Evolutionary conservation across 257 asterid species (phyloP).

Genomic region (Solanum pennellii): DNA sequence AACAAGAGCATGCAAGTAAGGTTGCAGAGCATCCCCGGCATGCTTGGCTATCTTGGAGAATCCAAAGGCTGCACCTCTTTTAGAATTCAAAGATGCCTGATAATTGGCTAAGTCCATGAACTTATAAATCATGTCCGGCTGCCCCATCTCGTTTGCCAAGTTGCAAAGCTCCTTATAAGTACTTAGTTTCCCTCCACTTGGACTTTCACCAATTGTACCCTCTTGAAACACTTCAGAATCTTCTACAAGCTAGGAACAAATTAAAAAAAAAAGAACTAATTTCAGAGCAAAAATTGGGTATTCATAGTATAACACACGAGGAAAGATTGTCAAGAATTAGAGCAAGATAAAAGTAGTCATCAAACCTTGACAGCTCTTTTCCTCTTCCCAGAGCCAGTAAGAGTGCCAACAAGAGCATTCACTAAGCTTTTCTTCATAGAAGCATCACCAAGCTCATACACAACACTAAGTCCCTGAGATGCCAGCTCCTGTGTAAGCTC

Average conservation of each 20-base stretch:
- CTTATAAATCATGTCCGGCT: conserved; percentile 90
- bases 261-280: neutral
- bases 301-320: neutral
- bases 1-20: conserved; percentile 65
- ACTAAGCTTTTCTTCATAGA: conserved; percentile 82
- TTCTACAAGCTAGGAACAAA: conserved; percentile 62
- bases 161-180: conserved; percentile 96
- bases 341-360: conserved; percentile 3
- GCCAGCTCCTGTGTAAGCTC: conserved; percentile 98
- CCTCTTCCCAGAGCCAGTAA: conserved; percentile 98
- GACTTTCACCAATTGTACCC: conserved; percentile 91
- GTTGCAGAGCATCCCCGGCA: conserved; percentile 96
- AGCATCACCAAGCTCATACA: conserved; percentile 91
- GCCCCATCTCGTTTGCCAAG: conserved; percentile 98
- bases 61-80: conserved; percentile 99
- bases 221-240: conserved; percentile 90
- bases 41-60: conserved; percentile 95
- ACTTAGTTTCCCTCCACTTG: conserved; percentile 86
- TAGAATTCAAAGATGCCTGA: conserved; percentile 89
- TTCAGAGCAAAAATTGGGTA: neutral
- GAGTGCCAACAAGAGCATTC: conserved; percentile 91
- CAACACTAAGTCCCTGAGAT: conserved; percentile 97
- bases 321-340: neutral
- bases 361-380: conserved; percentile 90
- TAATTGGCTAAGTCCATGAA: conserved; percentile 97